Evolutionary conservation across 768 basidiomycete genomes (phyloP), one percentile per base, ranked within the genome.

Genomic region (Phaeolepiota aurea): DNA sequence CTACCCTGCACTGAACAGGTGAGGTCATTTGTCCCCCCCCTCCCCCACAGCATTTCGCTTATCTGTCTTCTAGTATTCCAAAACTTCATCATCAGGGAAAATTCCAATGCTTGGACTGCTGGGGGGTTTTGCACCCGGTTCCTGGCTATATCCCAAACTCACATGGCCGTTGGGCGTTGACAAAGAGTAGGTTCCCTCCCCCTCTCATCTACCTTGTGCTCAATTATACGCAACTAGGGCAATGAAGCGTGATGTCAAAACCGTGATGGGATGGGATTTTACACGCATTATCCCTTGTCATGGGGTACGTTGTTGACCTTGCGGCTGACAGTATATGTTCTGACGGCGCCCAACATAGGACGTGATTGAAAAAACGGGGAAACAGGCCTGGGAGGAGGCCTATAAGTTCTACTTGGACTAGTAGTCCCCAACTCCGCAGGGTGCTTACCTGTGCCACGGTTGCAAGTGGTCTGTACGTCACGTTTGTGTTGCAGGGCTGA

Each of bases 1-100:
- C 64, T 93, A 10, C 87, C 89, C 1, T 65, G 76, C 3, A 79
- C 56, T 2, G 89, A 93, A 58, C 88, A 91, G 62, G 79, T 77
- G 42, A 30, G 52, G 43, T 1, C 4, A 19, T 19, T n/a, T n/a
- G n/a, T 22, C 20, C 10, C 20, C 9, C 10, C 9, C 28, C 14
- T 31, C 28, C 28, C 9, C 10, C 28, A 10, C 9, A 31, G 28
- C 9, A 14, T 14, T 14, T 31, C 28, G 9, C 28, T 31, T 20
- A 21, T 38, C n/a, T 10, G 10, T 5, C 5, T 38, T 10, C 16
- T 36, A 71, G 65, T 71, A 70, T 44, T 68, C 68, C 5, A 70
- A 68, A 44, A 52, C 61, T 2, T 62, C 59, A 15, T 39, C 47
- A 2, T 50, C 55, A 13, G 47, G 35, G 39, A 48, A 36, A 18